Conservation (phyloP, 148 eudicot species). For the Cornus suecica region DNA sequence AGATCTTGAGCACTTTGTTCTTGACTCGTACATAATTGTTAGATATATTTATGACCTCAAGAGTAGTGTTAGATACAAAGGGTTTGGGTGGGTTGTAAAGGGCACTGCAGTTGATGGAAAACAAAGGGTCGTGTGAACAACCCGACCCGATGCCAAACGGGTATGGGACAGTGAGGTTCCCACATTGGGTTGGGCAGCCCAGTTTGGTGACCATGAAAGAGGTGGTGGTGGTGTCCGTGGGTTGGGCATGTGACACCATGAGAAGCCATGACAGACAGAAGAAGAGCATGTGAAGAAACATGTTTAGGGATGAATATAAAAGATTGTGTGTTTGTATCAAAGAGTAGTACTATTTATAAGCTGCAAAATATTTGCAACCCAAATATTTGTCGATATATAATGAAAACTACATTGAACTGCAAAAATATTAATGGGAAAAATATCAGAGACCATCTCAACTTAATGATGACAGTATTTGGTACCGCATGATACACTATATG, state of each 20-base stretch:
- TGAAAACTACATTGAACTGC: too few relatives aligned
- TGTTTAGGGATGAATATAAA: not conserved
- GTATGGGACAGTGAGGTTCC: slow-evolving; percentile 33
- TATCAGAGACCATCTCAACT: too few relatives aligned
- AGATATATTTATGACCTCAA: slow-evolving; percentile 18
- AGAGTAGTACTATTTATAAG: too few relatives aligned
- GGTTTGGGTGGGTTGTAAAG: slow-evolving; percentile 27
- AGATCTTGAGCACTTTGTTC: slow-evolving; percentile 10
- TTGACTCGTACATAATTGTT: slow-evolving; percentile 12
- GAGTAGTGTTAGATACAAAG: not conserved
- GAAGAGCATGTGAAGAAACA: not conserved
- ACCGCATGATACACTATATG: too few relatives aligned
- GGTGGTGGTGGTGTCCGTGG: not conserved
- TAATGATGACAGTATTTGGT: too few relatives aligned
- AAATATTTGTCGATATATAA: too few relatives aligned
- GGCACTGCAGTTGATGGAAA: slow-evolving; percentile 29
- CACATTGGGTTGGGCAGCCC: slow-evolving; percentile 21
- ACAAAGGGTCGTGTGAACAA: slow-evolving; percentile 23
- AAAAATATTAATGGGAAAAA: too few relatives aligned
- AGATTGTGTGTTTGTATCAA: not conserved
- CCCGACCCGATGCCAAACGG: slow-evolving; percentile 43
- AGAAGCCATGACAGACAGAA: not conserved
- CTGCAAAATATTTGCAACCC: too few relatives aligned
- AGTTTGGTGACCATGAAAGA: slow-evolving; percentile 7
- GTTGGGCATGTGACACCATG: not conserved